Evolutionary conservation across 805 yeast species (phyloP).

Genomic region (Barnettozyma vustinii): DNA sequence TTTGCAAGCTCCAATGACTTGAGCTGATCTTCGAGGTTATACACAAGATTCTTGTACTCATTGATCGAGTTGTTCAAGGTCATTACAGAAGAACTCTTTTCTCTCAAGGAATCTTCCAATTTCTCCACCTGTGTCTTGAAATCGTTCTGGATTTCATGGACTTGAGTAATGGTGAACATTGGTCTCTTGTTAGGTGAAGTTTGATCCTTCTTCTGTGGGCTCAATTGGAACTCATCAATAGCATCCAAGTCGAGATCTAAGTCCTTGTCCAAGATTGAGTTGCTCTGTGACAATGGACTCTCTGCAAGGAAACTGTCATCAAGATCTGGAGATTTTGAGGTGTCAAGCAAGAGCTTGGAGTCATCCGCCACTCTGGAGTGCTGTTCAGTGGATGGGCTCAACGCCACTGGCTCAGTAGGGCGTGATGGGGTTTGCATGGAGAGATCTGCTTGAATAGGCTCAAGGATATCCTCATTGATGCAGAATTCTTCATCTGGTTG

Average conservation of each 20-base stretch:
- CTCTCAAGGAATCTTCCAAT: slow-evolving; percentile 16
- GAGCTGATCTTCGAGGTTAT: slow-evolving; percentile 17
- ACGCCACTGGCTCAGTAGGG: slow-evolving; percentile 27
- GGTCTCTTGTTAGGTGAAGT: slow-evolving; percentile 23
- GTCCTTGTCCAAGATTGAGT: slow-evolving; percentile 1
- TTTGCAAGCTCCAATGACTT: slow-evolving; percentile 15
- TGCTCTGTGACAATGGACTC: slow-evolving; percentile 17
- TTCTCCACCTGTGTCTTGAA: slow-evolving; percentile 20
- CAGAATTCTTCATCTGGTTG: slow-evolving; percentile 7
- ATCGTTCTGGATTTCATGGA: slow-evolving; percentile 24
- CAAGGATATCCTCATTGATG: background rate
- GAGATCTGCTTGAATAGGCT: background rate
- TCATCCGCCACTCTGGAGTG: slow-evolving; percentile 19
- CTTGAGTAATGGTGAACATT: slow-evolving; percentile 23
- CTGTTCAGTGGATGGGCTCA: slow-evolving; percentile 28
- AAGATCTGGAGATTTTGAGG: slow-evolving; percentile 17
- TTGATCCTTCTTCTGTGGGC: slow-evolving; percentile 2
- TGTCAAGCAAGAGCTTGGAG: slow-evolving; percentile 14
- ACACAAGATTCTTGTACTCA: slow-evolving; percentile 14
- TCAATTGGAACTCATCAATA: slow-evolving; percentile 6
- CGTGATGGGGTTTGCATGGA: slow-evolving; percentile 24
- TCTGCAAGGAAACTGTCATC: slow-evolving; percentile 17
- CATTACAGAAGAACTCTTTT: slow-evolving; percentile 12
- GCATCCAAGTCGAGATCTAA: slow-evolving; percentile 10
- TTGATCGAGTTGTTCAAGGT: slow-evolving; percentile 16